Evolutionary conservation across 352 stramenopile species (phyloP).

Genomic region (Nothophytophthora sp.): DNA sequence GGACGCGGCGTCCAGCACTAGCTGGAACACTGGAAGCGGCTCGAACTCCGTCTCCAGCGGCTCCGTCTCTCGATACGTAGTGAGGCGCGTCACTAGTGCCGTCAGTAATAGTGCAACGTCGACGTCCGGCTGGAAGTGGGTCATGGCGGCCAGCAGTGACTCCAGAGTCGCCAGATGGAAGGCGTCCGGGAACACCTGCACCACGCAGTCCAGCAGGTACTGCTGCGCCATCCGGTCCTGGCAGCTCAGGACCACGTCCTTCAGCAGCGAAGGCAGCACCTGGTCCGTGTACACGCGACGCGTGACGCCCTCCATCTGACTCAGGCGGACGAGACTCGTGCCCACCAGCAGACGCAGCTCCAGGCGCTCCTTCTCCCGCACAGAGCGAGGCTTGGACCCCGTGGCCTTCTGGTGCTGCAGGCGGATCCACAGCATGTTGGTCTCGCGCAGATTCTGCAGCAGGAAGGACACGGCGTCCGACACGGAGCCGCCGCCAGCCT

Average conservation of each 20-base stretch:
- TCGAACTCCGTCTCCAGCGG: too few species aligned
- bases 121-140: slow-evolving; percentile 90
- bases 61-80: slow-evolving; percentile 81
- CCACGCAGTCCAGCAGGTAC: slow-evolving; percentile 99
- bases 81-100: slow-evolving; percentile 93
- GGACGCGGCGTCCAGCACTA: slow-evolving; percentile 19
- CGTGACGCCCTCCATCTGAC: slow-evolving; percentile 95
- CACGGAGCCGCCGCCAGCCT: slow-evolving; percentile 60
- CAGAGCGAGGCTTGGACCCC: slow-evolving; percentile 10
- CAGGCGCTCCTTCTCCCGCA: slow-evolving; percentile 85
- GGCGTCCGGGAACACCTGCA: slow-evolving; percentile 98
- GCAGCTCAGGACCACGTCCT: slow-evolving; percentile 93
- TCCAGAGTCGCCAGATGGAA: slow-evolving; percentile 97
- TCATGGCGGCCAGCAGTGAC: slow-evolving; percentile 85
- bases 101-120: slow-evolving; percentile 92
- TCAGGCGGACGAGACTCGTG: slow-evolving; percentile 97
- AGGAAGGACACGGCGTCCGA: slow-evolving; percentile 96
- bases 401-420: slow-evolving; percentile 92
- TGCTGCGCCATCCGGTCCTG: slow-evolving; percentile 97
- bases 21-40: slow-evolving; percentile 15
- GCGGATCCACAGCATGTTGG: slow-evolving; percentile 99
- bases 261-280: slow-evolving; percentile 91
- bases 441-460: slow-evolving; percentile 97
- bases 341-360: slow-evolving; percentile 97
- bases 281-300: slow-evolving; percentile 87